Base-by-base conservation (phyloP, 176 grass and related monocot species). In the Avena insularis region DNA sequence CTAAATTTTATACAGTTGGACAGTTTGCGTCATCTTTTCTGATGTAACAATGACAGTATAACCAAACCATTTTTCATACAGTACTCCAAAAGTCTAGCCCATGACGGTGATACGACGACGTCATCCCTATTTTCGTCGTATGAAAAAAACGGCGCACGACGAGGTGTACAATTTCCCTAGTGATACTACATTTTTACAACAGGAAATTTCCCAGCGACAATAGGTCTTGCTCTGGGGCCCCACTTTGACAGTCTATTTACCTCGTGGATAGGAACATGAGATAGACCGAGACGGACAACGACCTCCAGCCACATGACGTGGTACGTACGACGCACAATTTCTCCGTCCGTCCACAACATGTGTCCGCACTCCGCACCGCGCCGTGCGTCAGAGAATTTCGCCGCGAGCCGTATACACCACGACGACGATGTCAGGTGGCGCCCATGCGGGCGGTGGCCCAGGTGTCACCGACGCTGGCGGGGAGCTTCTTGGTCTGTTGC, bases 291-390 rank as follows among this genome's bases (percentile, higher is more conserved):
- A 67, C 61, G 12, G 12, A 31, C 25, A 45, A 81, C 78, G 48
- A 53, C 16, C 74, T 48, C 68, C 16, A 84, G 68, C 69, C 53
- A 46, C 55, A 58, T 75, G 82, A 62, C 82, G 82, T 84, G 36
- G 68, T 43, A 7, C 40, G 40, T 43, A 6, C 40, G 38, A 6
- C 40, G 54, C 7, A 66, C 79, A 38, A 16, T 75, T 33, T 10
- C 5, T 1, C 40, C 40, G 6, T 16, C 31, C 19, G 5, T 17
- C 5, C 27, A 16, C 49, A 12, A 15, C 78, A 16, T 27, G 45
- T 81, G 79, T 35, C 79, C 29, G 29, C 29, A 29, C 29, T 29
- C 29, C 60, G 21, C 43, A 6, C 36, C 36, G 8, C 40, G 1
- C 43, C 5, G 1, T 0, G 4, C 60, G 61, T 67, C 79, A 51